These are phyloP conservation scores for Colletotrichum navitas DNA, from an alignment of 2,329 filamentous ascomycete species.

Conservation along the genomic window DNA sequence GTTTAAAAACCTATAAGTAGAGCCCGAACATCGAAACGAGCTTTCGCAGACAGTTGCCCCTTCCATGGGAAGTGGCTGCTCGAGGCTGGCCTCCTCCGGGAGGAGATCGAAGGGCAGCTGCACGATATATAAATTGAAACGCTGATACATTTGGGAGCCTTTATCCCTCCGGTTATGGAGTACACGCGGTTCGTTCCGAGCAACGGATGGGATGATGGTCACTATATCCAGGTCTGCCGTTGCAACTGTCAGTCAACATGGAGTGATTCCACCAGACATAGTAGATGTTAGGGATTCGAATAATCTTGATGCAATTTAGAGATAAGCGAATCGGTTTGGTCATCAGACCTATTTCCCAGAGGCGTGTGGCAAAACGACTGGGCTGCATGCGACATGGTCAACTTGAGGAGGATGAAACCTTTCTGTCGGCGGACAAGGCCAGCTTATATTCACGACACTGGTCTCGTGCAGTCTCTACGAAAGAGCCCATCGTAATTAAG, in stretches of 20 bases:
- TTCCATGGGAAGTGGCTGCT: too few species aligned
- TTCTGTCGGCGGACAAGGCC: background rate
- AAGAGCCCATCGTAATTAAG: background rate
- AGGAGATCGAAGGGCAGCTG: background rate
- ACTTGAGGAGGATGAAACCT: background rate
- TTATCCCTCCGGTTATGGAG: fast-evolving
- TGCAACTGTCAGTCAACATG: background rate
- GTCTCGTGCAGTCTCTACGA: background rate
- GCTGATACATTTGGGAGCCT: background rate
- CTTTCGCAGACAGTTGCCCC: too few species aligned
- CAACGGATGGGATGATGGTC: background rate
- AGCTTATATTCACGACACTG: background rate
- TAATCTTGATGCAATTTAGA: background rate
- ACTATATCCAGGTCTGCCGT: background rate
- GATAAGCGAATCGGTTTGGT: background rate
- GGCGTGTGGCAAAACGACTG: too few species aligned
- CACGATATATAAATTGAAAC: background rate
- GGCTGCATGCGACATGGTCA: background rate
- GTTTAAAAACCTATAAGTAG: too few species aligned
- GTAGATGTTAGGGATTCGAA: background rate
- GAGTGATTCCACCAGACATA: background rate
- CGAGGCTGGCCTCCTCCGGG: too few species aligned
- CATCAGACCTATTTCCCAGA: background rate
- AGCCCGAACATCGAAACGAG: too few species aligned
- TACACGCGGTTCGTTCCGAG: background rate